A percentile compares a stretch with the other conserved stretches of the same genome.
These are phyloP conservation scores for Cryptococcus floricola DNA, from an alignment of 1,284 basidiomycete species.

Conservation along the genomic window DNA sequence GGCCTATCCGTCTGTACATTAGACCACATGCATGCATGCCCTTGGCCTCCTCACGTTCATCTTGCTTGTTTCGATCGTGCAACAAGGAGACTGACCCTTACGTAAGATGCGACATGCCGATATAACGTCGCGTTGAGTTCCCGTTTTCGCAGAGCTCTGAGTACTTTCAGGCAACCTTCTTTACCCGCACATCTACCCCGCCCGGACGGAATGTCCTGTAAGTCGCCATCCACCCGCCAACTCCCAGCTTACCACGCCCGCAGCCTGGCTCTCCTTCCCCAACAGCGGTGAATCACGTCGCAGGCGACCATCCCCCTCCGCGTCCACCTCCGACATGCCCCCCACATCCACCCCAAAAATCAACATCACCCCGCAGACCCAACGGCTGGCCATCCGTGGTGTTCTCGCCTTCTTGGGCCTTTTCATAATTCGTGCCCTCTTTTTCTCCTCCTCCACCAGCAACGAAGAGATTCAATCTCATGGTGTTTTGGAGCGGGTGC, in stretches of 20 bases:
- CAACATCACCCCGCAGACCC: constrained; percentile 32
- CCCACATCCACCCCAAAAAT: constrained; percentile 16
- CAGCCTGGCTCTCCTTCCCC: constrained; percentile 22
- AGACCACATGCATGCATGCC: too few relatives aligned
- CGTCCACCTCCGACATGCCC: constrained; percentile 31
- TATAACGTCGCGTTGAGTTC: too few relatives aligned
- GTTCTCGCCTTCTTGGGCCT: constrained; percentile 35
- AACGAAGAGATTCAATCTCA: constrained; percentile 63
- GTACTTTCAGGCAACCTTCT: too few relatives aligned
- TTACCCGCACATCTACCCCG: too few relatives aligned
- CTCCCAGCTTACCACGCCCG: not conserved
- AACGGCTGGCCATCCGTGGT: constrained; percentile 42
- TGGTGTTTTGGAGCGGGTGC: constrained; percentile 80
- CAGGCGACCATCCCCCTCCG: constrained; percentile 17
- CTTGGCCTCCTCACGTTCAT: too few relatives aligned
- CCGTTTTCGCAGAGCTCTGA: too few relatives aligned
- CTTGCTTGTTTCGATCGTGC: too few relatives aligned
- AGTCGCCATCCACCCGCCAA: too few relatives aligned
- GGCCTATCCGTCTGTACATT: too few relatives aligned
- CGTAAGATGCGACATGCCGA: too few relatives aligned
- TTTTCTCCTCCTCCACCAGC: constrained; percentile 27
- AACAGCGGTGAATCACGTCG: constrained; percentile 34
- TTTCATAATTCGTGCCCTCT: constrained; percentile 41
- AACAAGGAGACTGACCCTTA: too few relatives aligned
- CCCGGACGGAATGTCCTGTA: too few relatives aligned